These are phyloP conservation scores for Micractinium sp. DNA, from an alignment of 139 green algal genomes.

Conservation along the genomic window DNA sequence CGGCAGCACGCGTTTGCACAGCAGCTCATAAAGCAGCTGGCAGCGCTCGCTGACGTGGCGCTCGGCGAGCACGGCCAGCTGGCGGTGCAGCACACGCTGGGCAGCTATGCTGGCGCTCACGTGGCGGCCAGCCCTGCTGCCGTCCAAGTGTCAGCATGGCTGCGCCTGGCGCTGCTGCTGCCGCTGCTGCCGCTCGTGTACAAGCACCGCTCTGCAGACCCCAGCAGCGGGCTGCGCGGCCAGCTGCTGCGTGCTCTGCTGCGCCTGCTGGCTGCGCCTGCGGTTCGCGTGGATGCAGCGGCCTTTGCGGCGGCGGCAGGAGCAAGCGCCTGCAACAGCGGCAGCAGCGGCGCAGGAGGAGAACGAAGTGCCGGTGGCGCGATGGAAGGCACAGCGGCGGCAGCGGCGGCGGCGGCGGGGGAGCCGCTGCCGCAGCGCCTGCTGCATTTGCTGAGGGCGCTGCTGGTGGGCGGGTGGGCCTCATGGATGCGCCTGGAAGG, in stretches of 20 bases:
- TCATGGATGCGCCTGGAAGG: constrained; percentile 56
- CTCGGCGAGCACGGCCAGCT: constrained; percentile 4
- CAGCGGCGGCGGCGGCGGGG: constrained; percentile 35
- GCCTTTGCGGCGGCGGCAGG: background rate
- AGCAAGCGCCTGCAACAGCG: constrained; percentile 7
- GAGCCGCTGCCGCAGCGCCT: constrained; percentile 60
- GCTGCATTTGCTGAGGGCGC: constrained; percentile 55
- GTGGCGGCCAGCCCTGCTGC: background rate
- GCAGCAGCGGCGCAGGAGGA: constrained; percentile 39
- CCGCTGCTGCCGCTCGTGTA: constrained; percentile 63
- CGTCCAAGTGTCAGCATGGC: constrained; percentile 47
- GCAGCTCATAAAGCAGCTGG: constrained; percentile 51
- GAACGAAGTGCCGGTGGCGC: constrained; percentile 28
- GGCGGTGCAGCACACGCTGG: background rate
- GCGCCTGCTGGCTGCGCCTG: constrained; percentile 32
- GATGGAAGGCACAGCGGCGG: constrained; percentile 24
- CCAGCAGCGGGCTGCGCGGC: constrained; percentile 38
- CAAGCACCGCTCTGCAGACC: constrained; percentile 31
- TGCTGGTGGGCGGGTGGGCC: constrained; percentile 55
- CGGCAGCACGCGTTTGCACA: constrained; percentile 56
- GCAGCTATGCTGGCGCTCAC: background rate
- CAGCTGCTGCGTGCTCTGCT: constrained; percentile 35
- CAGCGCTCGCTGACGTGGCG: constrained; percentile 17
- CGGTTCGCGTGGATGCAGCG: background rate
- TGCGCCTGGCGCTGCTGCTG: constrained; percentile 54